phyloP scores from a whole-genome alignment of 495 filamentous ascomycete species.

The Xylaria intraflava region DNA sequence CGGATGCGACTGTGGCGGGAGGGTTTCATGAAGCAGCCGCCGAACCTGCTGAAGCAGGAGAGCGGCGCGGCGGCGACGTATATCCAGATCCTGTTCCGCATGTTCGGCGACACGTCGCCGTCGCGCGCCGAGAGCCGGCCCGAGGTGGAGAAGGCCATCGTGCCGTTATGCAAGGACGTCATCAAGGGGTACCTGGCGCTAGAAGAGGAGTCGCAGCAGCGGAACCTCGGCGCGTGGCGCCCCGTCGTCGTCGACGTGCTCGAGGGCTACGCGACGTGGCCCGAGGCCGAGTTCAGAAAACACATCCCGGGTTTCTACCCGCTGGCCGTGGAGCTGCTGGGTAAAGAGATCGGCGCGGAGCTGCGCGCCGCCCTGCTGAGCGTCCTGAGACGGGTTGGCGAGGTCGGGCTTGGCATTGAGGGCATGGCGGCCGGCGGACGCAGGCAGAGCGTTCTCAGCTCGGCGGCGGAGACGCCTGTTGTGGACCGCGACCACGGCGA shows the following conservation, averaged over 20 bases:
- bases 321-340: constrained; percentile 72
- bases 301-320: constrained; percentile 82
- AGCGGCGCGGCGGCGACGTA: constrained; percentile 88
- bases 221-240: constrained; percentile 93
- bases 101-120: constrained; percentile 85
- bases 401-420: constrained; percentile 67
- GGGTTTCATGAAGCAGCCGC: constrained; percentile 99
- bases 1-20: constrained; percentile 92
- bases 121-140: constrained; percentile 70
- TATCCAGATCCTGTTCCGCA: constrained; percentile 85
- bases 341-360: constrained; percentile 71
- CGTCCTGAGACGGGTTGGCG: constrained; percentile 72
- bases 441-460: constrained; percentile 30
- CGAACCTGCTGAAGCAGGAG: constrained; percentile 98
- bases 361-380: constrained; percentile 68
- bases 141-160: constrained; percentile 83
- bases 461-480: constrained; percentile 17
- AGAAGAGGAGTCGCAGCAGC: constrained; percentile 89
- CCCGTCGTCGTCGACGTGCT: constrained; percentile 97
- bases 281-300: constrained; percentile 69
- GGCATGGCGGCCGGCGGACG: constrained; percentile 27
- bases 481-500: constrained; percentile 2
- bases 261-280: constrained; percentile 87
- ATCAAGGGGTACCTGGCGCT: constrained; percentile 73
- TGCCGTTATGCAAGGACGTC: constrained; percentile 91